Percentiles rank a stretch among this genome's conserved stretches.
phyloP scores from a whole-genome alignment of 805 yeast species.

The Ogataea nonfermentans region DNA sequence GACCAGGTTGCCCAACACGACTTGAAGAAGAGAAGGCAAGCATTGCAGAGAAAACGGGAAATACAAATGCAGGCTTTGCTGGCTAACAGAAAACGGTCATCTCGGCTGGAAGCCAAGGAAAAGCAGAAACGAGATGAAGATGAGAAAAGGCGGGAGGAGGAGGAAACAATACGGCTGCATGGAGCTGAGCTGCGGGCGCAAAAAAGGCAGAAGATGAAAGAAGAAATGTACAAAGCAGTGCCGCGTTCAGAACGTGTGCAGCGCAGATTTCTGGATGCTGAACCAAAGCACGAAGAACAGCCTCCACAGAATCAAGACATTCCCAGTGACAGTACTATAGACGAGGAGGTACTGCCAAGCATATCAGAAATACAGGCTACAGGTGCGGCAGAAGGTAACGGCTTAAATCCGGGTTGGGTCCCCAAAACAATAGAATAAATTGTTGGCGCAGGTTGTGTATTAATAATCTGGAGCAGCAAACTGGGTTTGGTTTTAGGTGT shows the following conservation, averaged over 20 bases:
- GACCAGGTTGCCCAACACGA: conserved; percentile 44
- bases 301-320: no score
- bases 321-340: no score
- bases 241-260: conserved; percentile 36
- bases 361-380: no score
- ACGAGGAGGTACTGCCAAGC: no score
- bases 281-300: neutral
- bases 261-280: conserved; percentile 16
- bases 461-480: neutral
- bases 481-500: neutral
- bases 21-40: conserved; percentile 50
- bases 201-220: conserved; percentile 38
- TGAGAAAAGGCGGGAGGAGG: conserved; percentile 43
- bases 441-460: no score
- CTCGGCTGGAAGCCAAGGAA: conserved; percentile 67
- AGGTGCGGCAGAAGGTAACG: no score
- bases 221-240: conserved; percentile 26
- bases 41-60: conserved; percentile 57
- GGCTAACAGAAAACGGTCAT: conserved; percentile 70
- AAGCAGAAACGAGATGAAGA: conserved; percentile 52
- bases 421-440: no score
- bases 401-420: neutral
- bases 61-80: conserved; percentile 60
- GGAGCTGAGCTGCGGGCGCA: conserved; percentile 46
- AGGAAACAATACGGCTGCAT: conserved; percentile 42